Evolutionary conservation across 1,284 basidiomycete species (phyloP), one percentile per base, ranked within the genome.

Genomic region (Melampsora larici-populina): DNA sequence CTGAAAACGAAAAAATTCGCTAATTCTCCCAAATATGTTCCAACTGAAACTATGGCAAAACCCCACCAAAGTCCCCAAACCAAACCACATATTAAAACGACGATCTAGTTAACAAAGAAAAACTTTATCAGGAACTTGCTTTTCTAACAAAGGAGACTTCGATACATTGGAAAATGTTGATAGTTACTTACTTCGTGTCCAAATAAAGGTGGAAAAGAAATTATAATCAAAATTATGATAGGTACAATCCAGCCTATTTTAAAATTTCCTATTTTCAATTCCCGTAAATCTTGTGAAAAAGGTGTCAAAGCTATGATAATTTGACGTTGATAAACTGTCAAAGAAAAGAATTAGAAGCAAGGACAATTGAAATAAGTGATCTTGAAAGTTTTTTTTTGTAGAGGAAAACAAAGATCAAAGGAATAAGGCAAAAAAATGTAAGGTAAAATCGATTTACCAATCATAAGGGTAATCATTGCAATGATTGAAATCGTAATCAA

Each of bases 161-260:
- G 36, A 36, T 36, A 9, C 3, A 36, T 36, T 36, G 36, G 9
- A 36, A 36, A 36, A 36, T 36, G 36, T 36, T 36, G 3, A 18
- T 21, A 13, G 46, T 21, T 36, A 43, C 11, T 51, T 51, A 66
- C 68, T 46, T 83, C 83, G 67, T 83, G 83, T 11, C 84, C 84
- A 49, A 84, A 84, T 1, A 85, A 79, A 0, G 85, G 85, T 0
- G 85, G 85, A 80, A 86, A 85, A 13, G 82, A 83, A 60, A 85
- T 80, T 55, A 85, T 82, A 77, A 85, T 81, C 43, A 85, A 81
- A 33, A 84, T 81, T 8, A 79, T 81, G 40, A 83, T 82, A 2
- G 84, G 84, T 15, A 84, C 81, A 36, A 81, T 48, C 80, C 82
- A 85, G 6, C 83, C 83, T 21, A 77, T 81, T 24, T 75, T 70